These are phyloP conservation scores for Cornus suecica DNA, from an alignment of 148 eudicot species.

Conservation along the genomic window DNA sequence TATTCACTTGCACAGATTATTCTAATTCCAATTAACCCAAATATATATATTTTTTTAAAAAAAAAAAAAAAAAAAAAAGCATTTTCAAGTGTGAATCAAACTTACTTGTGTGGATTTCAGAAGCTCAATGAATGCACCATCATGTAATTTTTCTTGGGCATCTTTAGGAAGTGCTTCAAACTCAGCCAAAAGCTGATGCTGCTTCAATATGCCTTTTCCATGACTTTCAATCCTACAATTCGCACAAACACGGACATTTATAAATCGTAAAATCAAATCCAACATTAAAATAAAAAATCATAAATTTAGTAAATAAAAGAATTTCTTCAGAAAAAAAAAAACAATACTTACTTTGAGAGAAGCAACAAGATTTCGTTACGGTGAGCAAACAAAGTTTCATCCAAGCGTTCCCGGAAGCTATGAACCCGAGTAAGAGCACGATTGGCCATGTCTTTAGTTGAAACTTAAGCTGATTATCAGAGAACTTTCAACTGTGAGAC, in stretches of 20 bases:
- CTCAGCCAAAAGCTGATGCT: slow-evolving; percentile 74
- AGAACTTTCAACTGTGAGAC: slow-evolving; percentile 29
- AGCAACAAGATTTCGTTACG: slow-evolving; percentile 68
- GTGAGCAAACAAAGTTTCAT: slow-evolving; percentile 57
- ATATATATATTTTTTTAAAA: too few species aligned
- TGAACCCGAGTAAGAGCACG: slow-evolving; percentile 61
- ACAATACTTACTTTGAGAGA: slow-evolving; percentile 48
- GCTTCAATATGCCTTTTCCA: slow-evolving; percentile 88
- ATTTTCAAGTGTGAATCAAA: background rate
- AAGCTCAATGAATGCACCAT: slow-evolving; percentile 81
- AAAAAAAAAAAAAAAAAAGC: background rate
- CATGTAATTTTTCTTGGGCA: slow-evolving; percentile 49
- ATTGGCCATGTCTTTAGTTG: slow-evolving; percentile 44
- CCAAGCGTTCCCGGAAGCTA: slow-evolving; percentile 76
- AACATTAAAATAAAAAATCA: background rate
- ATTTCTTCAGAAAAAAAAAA: background rate
- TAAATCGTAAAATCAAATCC: too few species aligned
- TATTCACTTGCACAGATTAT: background rate
- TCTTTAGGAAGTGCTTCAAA: slow-evolving; percentile 49
- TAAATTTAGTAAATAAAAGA: background rate
- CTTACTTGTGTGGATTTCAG: slow-evolving; percentile 80
- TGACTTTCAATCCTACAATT: slow-evolving; percentile 59
- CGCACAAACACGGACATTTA: too few species aligned
- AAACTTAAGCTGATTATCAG: slow-evolving; percentile 1
- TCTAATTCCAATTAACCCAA: too few species aligned